These are phyloP conservation scores for Exserohilum rostratum DNA, from an alignment of 2,329 filamentous ascomycete species.

Conservation along the genomic window DNA sequence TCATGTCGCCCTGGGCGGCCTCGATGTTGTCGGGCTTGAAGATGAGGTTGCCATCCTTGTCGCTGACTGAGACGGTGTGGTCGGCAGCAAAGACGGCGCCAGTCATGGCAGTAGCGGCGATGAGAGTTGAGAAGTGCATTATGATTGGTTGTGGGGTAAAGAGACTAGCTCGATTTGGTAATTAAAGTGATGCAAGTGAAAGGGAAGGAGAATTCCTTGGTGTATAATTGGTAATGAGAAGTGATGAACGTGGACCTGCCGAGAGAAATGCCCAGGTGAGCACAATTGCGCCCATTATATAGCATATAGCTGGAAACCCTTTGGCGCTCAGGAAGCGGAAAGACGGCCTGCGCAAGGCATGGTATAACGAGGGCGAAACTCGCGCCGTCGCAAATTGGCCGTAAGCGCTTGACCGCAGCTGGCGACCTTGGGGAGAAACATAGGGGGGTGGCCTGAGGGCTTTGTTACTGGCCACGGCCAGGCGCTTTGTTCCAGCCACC, in stretches of 20 bases:
- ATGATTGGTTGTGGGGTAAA: slow-evolving; percentile 37
- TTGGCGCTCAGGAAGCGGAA: slow-evolving; percentile 28
- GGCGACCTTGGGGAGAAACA: slow-evolving; percentile 20
- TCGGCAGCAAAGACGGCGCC: slow-evolving; percentile 41
- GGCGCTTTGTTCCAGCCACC: slow-evolving; percentile 39
- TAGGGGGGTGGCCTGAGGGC: slow-evolving; percentile 10
- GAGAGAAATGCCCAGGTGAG: slow-evolving; percentile 34
- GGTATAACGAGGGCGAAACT: slow-evolving; percentile 46
- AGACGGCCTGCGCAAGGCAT: slow-evolving; percentile 32
- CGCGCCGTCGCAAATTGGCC: slow-evolving; percentile 40
- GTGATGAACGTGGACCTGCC: slow-evolving; percentile 43
- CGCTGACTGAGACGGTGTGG: slow-evolving; percentile 42
- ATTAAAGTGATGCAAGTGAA: slow-evolving; percentile 17
- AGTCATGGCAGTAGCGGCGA: slow-evolving; percentile 40
- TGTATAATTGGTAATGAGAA: slow-evolving; percentile 40
- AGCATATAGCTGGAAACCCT: slow-evolving; percentile 33
- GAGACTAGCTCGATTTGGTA: slow-evolving; percentile 44
- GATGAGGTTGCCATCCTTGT: slow-evolving; percentile 30
- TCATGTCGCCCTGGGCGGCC: slow-evolving; percentile 46
- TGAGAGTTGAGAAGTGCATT: slow-evolving; percentile 49
- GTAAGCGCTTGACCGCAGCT: slow-evolving; percentile 23
- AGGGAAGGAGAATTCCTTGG: slow-evolving; percentile 31
- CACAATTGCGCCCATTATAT: slow-evolving; percentile 47
- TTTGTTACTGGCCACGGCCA: slow-evolving; percentile 34
- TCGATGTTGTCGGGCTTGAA: slow-evolving; percentile 46